These are phyloP conservation scores for Hypericum androsaemum DNA, from an alignment of 345 rosid species.

Conservation along the genomic window DNA sequence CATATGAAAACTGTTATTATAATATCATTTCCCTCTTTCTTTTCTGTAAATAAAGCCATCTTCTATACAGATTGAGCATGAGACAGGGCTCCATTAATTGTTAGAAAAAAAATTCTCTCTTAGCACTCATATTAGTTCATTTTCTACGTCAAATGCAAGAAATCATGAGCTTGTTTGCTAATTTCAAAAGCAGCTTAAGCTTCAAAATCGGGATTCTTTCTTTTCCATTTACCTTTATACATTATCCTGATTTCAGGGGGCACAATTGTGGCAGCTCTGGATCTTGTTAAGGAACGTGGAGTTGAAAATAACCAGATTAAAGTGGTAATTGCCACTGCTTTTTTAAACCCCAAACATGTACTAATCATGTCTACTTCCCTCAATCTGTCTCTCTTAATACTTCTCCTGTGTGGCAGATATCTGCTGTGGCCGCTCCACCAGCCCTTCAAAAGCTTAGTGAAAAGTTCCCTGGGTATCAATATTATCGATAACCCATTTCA, in stretches of 20 bases:
- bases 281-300: slow-evolving; percentile 61
- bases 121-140: no score
- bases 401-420: slow-evolving; percentile 45
- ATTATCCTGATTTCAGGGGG: slow-evolving; percentile 44
- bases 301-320: slow-evolving; percentile 66
- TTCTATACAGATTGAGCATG: no score
- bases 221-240: slow-evolving; percentile 1
- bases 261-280: slow-evolving; percentile 68
- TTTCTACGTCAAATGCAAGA: no score
- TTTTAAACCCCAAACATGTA: neutral
- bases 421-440: slow-evolving; percentile 88
- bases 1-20: no score
- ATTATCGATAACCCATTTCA: neutral
- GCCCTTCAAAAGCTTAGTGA: slow-evolving; percentile 88
- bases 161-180: no score
- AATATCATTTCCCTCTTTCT: no score
- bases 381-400: neutral
- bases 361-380: neutral
- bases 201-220: neutral
- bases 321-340: slow-evolving; percentile 43
- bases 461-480: slow-evolving; percentile 80
- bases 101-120: no score
- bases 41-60: no score
- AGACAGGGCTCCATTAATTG: no score
- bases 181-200: neutral